These are phyloP conservation scores for Bruguiera sexangula DNA, from an alignment of 345 rosid species.

Conservation along the genomic window DNA sequence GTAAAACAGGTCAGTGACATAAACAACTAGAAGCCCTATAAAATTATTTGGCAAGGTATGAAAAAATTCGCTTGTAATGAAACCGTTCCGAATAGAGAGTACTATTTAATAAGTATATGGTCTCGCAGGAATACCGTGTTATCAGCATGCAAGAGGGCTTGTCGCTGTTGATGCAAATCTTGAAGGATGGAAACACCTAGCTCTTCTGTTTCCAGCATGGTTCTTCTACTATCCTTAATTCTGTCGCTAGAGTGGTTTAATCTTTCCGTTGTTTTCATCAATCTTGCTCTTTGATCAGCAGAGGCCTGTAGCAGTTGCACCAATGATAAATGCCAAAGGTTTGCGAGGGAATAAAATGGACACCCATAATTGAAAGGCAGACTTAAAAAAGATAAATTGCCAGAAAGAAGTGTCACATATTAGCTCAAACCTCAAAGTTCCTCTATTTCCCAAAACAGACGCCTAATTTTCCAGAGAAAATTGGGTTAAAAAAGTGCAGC, in stretches of 20 bases:
- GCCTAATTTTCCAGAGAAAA: not conserved
- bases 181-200: slow-evolving; percentile 97
- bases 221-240: slow-evolving; percentile 81
- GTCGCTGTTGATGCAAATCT: slow-evolving; percentile 87
- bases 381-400: not conserved
- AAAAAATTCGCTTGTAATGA: no score
- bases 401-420: not conserved
- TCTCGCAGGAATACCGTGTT: slow-evolving; percentile 49
- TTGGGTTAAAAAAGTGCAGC: no score
- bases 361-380: not conserved
- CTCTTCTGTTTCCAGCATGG: slow-evolving; percentile 98
- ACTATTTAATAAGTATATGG: no score
- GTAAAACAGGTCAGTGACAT: no score
- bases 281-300: slow-evolving; percentile 83
- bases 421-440: not conserved
- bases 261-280: slow-evolving; percentile 77
- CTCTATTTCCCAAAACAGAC: not conserved
- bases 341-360: not conserved
- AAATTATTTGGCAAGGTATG: not conserved
- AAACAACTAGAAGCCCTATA: no score
- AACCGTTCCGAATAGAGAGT: no score
- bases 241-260: slow-evolving; percentile 63
- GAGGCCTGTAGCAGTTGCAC: slow-evolving; percentile 54
- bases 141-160: slow-evolving; percentile 71
- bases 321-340: not conserved